Evolutionary conservation across 495 filamentous ascomycete genomes (phyloP).

Genomic region (Usnea hakonensis): DNA sequence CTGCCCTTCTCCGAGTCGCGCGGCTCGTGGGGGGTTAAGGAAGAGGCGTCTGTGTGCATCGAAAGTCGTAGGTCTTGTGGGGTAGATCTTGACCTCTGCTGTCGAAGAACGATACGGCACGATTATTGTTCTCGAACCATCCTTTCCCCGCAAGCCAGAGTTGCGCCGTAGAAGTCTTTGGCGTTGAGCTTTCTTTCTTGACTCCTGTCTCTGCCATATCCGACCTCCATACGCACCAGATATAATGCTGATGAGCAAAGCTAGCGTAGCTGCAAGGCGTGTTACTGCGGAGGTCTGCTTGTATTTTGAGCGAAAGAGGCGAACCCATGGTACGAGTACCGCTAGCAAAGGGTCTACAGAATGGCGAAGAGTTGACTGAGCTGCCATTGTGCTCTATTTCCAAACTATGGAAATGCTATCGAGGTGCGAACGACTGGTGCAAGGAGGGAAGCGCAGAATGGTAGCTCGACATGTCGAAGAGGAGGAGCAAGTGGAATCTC

Average conservation of each 20-base stretch:
- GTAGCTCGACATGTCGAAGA: neutral
- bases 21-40: slow-evolving; percentile 76
- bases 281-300: slow-evolving; percentile 56
- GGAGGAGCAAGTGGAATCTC: neutral
- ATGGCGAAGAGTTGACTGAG: slow-evolving; percentile 72
- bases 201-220: slow-evolving; percentile 60
- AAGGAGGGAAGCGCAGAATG: neutral
- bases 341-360: slow-evolving; percentile 61
- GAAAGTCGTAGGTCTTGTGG: slow-evolving; percentile 90
- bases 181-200: slow-evolving; percentile 71
- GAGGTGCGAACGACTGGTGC: neutral
- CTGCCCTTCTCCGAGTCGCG: slow-evolving; percentile 64
- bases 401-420: neutral
- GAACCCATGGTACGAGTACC: slow-evolving; percentile 59
- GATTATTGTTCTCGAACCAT: slow-evolving; percentile 88
- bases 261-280: slow-evolving; percentile 64
- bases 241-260: slow-evolving; percentile 68
- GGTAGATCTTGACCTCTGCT: slow-evolving; percentile 82
- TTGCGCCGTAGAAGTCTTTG: slow-evolving; percentile 77
- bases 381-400: slow-evolving; percentile 52
- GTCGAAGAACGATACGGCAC: slow-evolving; percentile 81
- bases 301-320: slow-evolving; percentile 52
- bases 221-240: slow-evolving; percentile 65
- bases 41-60: slow-evolving; percentile 93
- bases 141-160: slow-evolving; percentile 84